Evolutionary conservation across 75 land plant genomes (phyloP).

Genomic region (Sequoia sempervirens): DNA sequence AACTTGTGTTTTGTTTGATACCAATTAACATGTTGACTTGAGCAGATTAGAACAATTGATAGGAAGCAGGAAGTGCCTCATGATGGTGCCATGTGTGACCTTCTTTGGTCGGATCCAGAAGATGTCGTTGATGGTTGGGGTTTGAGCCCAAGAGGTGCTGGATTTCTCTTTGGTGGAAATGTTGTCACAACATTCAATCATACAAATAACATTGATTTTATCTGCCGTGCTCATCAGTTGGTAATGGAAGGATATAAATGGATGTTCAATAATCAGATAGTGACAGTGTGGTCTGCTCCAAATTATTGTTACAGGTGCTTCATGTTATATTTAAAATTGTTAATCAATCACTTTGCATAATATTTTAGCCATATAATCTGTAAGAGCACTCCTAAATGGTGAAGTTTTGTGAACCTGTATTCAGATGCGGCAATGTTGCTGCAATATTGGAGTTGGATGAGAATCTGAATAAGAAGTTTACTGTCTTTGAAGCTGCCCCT

Average conservation of each 20-base stretch:
- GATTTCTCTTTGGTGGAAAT: slow-evolving; percentile 92
- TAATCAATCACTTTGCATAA: background rate
- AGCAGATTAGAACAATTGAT: slow-evolving; percentile 92
- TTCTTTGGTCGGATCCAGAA: slow-evolving; percentile 99
- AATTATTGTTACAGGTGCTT: slow-evolving; percentile 98
- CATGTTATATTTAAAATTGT: background rate
- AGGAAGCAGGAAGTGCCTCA: slow-evolving; percentile 99
- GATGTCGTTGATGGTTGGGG: slow-evolving; percentile 98
- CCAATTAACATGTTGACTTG: background rate
- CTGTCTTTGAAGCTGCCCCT: slow-evolving; percentile 99
- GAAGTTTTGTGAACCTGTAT: slow-evolving; percentile 5
- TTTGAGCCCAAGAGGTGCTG: slow-evolving; percentile 97
- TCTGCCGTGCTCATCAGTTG: slow-evolving; percentile 97
- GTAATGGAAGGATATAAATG: slow-evolving; percentile 99
- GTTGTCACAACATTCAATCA: slow-evolving; percentile 84
- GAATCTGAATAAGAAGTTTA: slow-evolving; percentile 77
- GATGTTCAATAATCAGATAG: slow-evolving; percentile 98
- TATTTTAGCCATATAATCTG: background rate
- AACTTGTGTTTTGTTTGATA: background rate
- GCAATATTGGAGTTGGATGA: slow-evolving; percentile 97
- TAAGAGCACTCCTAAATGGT: background rate
- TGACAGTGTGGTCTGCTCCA: slow-evolving; percentile 99
- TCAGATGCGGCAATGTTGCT: slow-evolving; percentile 99
- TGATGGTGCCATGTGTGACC: slow-evolving; percentile 99
- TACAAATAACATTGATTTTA: slow-evolving; percentile 84